Base-by-base conservation (phyloP, 805 yeast species). In the Osmozyma mogii region DNA sequence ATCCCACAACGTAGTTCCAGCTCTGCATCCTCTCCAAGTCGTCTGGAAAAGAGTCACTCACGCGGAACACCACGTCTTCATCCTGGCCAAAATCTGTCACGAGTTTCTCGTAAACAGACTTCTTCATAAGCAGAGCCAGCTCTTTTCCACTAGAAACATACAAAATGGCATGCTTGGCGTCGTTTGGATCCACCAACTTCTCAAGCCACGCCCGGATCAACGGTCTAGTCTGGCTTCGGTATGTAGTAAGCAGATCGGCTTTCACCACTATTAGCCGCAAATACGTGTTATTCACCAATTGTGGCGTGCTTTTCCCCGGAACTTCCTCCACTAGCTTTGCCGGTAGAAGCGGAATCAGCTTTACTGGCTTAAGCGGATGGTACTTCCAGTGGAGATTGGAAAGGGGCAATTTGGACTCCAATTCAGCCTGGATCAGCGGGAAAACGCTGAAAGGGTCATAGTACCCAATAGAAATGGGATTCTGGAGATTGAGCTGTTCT, bases 181-280 rank as follows among this genome's bases (percentile, higher is more conserved):
- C 42, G 25, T 63, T 43, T 31, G 65, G 45, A 22, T 55, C 40
- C 4, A 56, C 58, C 24, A 55, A 40, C 23, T 61, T 45, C 25
- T 68, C 61, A 15, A 83, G 59, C 97, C 98, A 92, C 41, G 81
- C 92, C 27, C 67, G 69, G 14, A 88, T 73, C 40, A 85, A 59
- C 1, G 94, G 95, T 22, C 98, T 69, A 1, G 82, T 85, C 44
- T 79, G 83, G 0, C 80, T 53, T 36, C 94, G 64, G 52, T 89
- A 89, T 1, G 72, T 72, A 10, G 89, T 97, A 12, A 80, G 51
- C 25, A 71, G 72, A 4, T 72, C 75, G 36, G 79, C 72, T 32
- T 69, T 69, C 6, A 89, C 65, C 32, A 88, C 70, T 61, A 89
- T 76, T 13, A 87, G 47, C 39, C 79, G 68, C 26, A 83, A 58